These are phyloP conservation scores for Medakamo hakoo DNA, from an alignment of 139 green algal species.

Conservation along the genomic window DNA sequence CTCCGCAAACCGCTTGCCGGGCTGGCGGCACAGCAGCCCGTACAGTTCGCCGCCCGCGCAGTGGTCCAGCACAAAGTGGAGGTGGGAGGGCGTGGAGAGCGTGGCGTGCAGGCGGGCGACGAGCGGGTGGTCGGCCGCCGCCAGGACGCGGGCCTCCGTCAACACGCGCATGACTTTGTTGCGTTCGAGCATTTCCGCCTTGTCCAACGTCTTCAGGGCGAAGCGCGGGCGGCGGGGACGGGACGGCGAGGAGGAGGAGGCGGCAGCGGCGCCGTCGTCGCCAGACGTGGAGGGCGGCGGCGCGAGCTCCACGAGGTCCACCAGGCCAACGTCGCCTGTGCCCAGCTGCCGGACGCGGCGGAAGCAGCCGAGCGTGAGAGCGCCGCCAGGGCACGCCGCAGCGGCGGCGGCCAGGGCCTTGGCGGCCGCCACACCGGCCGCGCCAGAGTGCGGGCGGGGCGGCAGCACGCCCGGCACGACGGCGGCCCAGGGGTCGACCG, in stretches of 20 bases:
- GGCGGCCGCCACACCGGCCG: constrained; percentile 8
- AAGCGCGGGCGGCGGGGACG: constrained; percentile 22
- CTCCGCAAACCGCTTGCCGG: constrained; percentile 59
- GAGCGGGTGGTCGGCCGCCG: constrained; percentile 87
- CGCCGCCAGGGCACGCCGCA: constrained; percentile 31
- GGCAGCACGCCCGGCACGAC: constrained; percentile 23
- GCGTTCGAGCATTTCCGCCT: constrained; percentile 88
- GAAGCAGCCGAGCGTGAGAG: constrained; percentile 74
- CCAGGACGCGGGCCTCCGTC: constrained; percentile 79
- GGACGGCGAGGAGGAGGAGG: neutral
- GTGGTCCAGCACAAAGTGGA: constrained; percentile 68
- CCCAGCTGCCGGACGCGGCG: constrained; percentile 73
- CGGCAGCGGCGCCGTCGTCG: neutral
- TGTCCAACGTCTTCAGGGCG: constrained; percentile 90
- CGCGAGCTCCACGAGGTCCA: constrained; percentile 80
- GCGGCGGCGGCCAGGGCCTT: constrained; percentile 12
- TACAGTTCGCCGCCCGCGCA: constrained; percentile 71
- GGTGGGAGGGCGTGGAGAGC: constrained; percentile 49
- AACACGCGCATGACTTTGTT: constrained; percentile 63
- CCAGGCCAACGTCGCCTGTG: constrained; percentile 71
- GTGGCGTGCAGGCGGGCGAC: constrained; percentile 83
- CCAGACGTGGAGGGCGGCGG: neutral
- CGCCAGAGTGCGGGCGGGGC: constrained; percentile 31
- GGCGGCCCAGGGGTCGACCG: constrained; percentile 43
- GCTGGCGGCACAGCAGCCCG: constrained; percentile 44